Conservation (phyloP, 2,329 filamentous ascomycete genomes). For the Leptographium galeiforme region DNA sequence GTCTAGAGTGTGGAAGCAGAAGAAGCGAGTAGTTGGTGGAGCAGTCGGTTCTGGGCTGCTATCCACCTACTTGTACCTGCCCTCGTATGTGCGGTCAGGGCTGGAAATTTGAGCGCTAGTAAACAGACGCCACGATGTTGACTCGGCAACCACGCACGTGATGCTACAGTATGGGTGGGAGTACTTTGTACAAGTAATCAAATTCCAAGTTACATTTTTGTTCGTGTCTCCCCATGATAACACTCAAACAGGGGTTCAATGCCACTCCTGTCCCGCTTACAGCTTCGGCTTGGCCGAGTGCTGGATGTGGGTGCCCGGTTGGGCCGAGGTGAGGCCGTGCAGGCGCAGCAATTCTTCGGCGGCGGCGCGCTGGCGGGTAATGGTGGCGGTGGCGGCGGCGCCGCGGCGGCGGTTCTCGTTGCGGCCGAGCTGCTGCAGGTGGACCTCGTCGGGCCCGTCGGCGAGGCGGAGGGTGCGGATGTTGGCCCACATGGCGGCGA, state of each 20-base stretch:
- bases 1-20: background rate
- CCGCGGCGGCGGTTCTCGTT: conserved; percentile 68
- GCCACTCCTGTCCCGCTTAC: conserved; percentile 15
- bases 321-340: conserved; percentile 31
- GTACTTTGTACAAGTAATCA: too few relatives aligned
- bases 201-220: background rate
- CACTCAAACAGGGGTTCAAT: background rate
- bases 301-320: conserved; percentile 39
- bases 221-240: background rate
- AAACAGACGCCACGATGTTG: too few relatives aligned
- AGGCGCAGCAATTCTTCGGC: conserved; percentile 52
- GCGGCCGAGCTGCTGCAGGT: conserved; percentile 65
- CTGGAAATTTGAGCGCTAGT: background rate
- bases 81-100: background rate
- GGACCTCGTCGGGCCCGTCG: conserved; percentile 95
- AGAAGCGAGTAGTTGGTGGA: background rate
- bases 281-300: conserved; percentile 26
- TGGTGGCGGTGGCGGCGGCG: conserved; percentile 43
- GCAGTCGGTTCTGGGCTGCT: background rate
- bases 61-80: background rate
- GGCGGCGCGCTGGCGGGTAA: conserved; percentile 54
- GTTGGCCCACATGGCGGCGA: conserved; percentile 70
- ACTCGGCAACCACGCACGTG: too few relatives aligned
- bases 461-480: conserved; percentile 75
- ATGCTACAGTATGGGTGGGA: too few relatives aligned